phyloP scores from a whole-genome alignment of 495 filamentous ascomycete species.

The Xylaria longipes region DNA sequence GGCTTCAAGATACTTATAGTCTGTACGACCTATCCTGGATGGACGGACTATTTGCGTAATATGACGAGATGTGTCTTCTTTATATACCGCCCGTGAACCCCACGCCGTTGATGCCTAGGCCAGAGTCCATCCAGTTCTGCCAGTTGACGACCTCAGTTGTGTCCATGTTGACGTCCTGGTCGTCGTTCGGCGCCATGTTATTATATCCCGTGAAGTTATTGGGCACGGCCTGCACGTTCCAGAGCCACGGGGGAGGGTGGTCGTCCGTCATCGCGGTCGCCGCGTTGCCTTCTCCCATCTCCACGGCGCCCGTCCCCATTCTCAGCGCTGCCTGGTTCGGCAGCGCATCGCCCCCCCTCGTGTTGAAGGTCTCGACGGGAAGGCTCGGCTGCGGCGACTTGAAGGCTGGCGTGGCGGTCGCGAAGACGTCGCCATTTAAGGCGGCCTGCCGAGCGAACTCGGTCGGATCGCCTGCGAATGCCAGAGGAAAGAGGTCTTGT shows the following conservation, averaged over 20 bases:
- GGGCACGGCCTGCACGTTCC: conserved; percentile 31
- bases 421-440: conserved; percentile 5
- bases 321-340: background rate
- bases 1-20: background rate
- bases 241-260: conserved; percentile 54
- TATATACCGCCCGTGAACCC: conserved; percentile 40
- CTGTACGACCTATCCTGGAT: background rate
- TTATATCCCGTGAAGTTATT: conserved; percentile 24
- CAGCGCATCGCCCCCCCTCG: conserved; percentile 16
- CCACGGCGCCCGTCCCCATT: background rate
- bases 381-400: conserved; percentile 14
- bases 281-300: conserved; percentile 7
- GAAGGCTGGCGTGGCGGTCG: background rate
- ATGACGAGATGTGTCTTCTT: background rate
- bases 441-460: conserved; percentile 27
- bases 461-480: conserved; percentile 26
- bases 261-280: conserved; percentile 36
- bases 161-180: conserved; percentile 50
- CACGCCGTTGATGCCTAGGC: conserved; percentile 36
- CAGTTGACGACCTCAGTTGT: conserved; percentile 54
- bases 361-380: conserved; percentile 27
- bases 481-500: conserved; percentile 35
- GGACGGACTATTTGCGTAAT: background rate
- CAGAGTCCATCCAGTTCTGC: conserved; percentile 55
- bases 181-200: conserved; percentile 17